phyloP scores from a whole-genome alignment of 2,329 filamentous ascomycete genomes.

The Neonectria neomacrospora region DNA sequence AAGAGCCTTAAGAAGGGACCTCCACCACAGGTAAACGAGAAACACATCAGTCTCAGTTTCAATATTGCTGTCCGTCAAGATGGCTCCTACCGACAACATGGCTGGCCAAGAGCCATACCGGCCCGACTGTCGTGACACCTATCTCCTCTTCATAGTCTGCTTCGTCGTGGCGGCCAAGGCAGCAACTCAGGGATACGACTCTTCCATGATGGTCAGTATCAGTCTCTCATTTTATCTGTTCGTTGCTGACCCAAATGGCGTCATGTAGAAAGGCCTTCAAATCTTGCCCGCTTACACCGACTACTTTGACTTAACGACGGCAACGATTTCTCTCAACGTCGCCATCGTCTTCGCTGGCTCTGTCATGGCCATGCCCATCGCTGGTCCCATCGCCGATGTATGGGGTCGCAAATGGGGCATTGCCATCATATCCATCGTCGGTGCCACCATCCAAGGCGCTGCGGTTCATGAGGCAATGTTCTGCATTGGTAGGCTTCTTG shows the following conservation, averaged over 20 bases:
- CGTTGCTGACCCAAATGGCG: neutral
- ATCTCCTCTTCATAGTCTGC: conserved; percentile 16
- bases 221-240: neutral
- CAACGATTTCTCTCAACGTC: conserved; percentile 12
- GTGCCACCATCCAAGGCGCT: conserved; percentile 51
- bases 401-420: conserved; percentile 17
- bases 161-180: conserved; percentile 11
- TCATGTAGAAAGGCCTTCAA: conserved; percentile 13
- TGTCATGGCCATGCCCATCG: conserved; percentile 15
- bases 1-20: neutral
- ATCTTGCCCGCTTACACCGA: conserved; percentile 19
- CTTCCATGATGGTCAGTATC: conserved; percentile 8
- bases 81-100: neutral
- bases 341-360: conserved; percentile 19
- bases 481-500: conserved; percentile 23
- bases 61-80: neutral
- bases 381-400: conserved; percentile 8
- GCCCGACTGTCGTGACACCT: neutral
- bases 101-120: neutral
- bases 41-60: neutral
- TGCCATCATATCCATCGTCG: conserved; percentile 60
- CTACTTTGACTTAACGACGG: conserved; percentile 13
- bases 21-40: neutral
- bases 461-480: conserved; percentile 33
- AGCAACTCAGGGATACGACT: conserved; percentile 13